Conservation (phyloP, 2,329 filamentous ascomycete genomes). For the Grosmannia clavigera region DNA sequence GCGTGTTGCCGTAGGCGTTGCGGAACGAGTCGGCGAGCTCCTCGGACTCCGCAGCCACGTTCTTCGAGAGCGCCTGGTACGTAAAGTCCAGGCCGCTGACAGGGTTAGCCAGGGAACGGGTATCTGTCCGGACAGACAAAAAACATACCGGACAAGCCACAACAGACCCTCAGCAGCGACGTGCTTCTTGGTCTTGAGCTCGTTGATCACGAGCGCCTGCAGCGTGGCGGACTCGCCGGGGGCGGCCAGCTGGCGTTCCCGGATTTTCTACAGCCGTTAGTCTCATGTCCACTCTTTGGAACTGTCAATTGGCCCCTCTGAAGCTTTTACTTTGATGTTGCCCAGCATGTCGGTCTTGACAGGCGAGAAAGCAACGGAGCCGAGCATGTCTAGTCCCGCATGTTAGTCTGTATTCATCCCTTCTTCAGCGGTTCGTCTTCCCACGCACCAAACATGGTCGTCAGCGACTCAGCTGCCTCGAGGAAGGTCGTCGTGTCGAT, state of each 20-base stretch:
- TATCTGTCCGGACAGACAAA: neutral
- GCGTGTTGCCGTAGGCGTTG: conserved; percentile 67
- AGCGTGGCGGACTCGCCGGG: conserved; percentile 71
- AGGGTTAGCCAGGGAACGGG: neutral
- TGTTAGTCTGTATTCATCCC: neutral
- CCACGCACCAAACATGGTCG: conserved; percentile 65
- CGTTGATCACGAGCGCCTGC: conserved; percentile 74
- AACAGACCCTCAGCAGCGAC: conserved; percentile 77
- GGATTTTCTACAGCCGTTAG: conserved; percentile 59
- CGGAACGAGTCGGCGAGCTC: conserved; percentile 85
- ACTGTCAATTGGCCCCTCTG: neutral
- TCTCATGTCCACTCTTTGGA: neutral
- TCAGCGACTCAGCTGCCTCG: conserved; percentile 77
- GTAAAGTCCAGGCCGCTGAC: conserved; percentile 87
- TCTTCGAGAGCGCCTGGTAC: conserved; percentile 66
- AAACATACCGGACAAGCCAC: conserved; percentile 71
- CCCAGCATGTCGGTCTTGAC: conserved; percentile 86
- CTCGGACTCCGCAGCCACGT: conserved; percentile 52
- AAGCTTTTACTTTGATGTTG: conserved; percentile 66
- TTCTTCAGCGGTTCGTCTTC: too few species aligned
- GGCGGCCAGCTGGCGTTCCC: conserved; percentile 65
- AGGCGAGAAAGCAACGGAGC: conserved; percentile 66
- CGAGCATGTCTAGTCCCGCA: conserved; percentile 42
- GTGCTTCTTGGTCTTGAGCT: conserved; percentile 84
- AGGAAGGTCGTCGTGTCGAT: conserved; percentile 81